phyloP scores from a whole-genome alignment of 2,329 filamentous ascomycete species.

The Pyricularia sp. region DNA sequence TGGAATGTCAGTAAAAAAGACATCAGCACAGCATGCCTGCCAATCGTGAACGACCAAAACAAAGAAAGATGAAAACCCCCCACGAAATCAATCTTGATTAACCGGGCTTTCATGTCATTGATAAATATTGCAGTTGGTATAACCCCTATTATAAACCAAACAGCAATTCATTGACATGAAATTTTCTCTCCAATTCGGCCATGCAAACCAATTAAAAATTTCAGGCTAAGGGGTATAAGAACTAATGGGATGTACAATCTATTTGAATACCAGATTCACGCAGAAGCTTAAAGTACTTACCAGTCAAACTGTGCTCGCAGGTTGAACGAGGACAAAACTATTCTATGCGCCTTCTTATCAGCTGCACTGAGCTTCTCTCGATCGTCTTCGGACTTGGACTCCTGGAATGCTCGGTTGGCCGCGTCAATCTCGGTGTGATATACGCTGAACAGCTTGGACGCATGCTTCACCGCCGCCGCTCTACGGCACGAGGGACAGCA shows the following conservation, averaged over 20 bases:
- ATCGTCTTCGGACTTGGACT: background rate
- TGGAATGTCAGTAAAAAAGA: background rate
- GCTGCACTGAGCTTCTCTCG: background rate
- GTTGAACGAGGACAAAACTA: background rate
- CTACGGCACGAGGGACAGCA: background rate
- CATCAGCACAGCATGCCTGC: background rate
- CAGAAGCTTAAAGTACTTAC: background rate
- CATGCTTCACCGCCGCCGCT: background rate
- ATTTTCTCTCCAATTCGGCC: too few relatives aligned
- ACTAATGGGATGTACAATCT: too few relatives aligned
- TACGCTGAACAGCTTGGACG: background rate
- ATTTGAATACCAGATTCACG: too few relatives aligned
- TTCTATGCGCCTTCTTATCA: background rate
- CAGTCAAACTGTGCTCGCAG: background rate
- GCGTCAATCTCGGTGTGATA: background rate
- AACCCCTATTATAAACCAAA: background rate
- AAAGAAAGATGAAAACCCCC: background rate
- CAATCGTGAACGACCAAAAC: background rate
- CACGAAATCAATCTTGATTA: background rate
- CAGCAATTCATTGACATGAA: too few relatives aligned
- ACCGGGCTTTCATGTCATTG: too few relatives aligned
- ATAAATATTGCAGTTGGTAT: background rate
- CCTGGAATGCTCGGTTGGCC: background rate
- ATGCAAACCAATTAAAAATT: too few relatives aligned
- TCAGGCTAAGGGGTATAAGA: too few relatives aligned